Conservation (phyloP, 1,284 basidiomycete genomes). For the Boletus semigastroideus region DNA sequence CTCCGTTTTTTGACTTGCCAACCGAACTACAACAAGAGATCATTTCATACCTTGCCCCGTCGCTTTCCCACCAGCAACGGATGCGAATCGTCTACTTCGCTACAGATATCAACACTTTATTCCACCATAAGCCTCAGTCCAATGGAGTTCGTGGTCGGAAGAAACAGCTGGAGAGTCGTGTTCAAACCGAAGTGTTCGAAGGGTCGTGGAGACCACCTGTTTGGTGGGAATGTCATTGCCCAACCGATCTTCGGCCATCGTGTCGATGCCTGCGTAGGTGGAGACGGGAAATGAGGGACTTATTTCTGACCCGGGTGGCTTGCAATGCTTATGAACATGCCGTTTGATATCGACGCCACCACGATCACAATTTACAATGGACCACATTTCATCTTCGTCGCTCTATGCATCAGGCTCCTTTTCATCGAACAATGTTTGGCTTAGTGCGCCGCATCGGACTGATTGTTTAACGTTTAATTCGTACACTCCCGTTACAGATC, state of each 20-base stretch:
- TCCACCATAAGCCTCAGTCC: conserved; percentile 29
- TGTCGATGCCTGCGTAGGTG: conserved; percentile 28
- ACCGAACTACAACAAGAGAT: conserved; percentile 60
- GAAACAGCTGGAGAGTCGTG: conserved; percentile 3
- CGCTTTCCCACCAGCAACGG: conserved; percentile 55
- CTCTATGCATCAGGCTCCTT: neutral
- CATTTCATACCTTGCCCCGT: conserved; percentile 59
- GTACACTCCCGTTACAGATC: neutral
- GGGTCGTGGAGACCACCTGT: conserved; percentile 31
- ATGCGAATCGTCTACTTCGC: conserved; percentile 57
- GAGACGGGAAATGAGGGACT: conserved; percentile 32
- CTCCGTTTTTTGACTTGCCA: conserved; percentile 48
- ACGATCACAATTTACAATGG: neutral
- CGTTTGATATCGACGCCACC: conserved; percentile 6
- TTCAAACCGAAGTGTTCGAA: conserved; percentile 15
- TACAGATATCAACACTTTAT: conserved; percentile 50
- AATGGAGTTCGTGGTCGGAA: neutral
- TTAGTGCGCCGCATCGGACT: conserved; percentile 1
- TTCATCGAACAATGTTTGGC: conserved; percentile 11
- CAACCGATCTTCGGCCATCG: conserved; percentile 4
- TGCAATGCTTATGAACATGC: conserved; percentile 25
- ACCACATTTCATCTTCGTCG: neutral
- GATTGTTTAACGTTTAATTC: neutral
- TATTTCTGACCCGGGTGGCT: conserved; percentile 31
- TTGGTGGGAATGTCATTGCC: conserved; percentile 34